Percentiles rank a stretch among this genome's conserved stretches.
Conservation (phyloP, 106 monocot species). For the Apostasia shenzhenica region DNA sequence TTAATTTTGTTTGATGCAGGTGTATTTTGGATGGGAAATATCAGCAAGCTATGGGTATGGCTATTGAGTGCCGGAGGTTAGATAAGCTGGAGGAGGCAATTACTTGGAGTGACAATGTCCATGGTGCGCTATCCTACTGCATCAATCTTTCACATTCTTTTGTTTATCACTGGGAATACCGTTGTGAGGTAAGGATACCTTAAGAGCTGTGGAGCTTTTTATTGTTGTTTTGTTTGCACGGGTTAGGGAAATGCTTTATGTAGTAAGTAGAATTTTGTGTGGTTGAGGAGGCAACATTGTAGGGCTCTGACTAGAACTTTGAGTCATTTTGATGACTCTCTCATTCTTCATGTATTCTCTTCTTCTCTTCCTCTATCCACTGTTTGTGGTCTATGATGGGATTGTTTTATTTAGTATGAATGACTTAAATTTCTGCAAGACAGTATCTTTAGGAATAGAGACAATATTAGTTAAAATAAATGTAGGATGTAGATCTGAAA, state of each 20-base stretch:
- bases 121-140: constrained; percentile 85
- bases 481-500: too few relatives aligned
- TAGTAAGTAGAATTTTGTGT: background rate
- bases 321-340: too few relatives aligned
- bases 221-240: background rate
- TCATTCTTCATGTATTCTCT: too few relatives aligned
- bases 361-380: too few relatives aligned
- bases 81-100: constrained; percentile 95
- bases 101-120: constrained; percentile 67
- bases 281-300: background rate
- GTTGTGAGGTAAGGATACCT: constrained; percentile 63
- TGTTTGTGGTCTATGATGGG: too few relatives aligned
- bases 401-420: too few relatives aligned
- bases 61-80: constrained; percentile 91
- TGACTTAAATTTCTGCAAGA: too few relatives aligned
- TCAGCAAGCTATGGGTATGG: constrained; percentile 98
- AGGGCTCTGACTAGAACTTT: too few relatives aligned
- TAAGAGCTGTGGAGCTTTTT: background rate
- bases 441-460: too few relatives aligned
- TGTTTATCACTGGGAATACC: constrained; percentile 88
- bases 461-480: too few relatives aligned
- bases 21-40: constrained; percentile 93
- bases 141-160: constrained; percentile 93
- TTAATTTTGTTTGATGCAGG: constrained; percentile 30
- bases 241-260: background rate